Percentiles rank a stretch among this genome's conserved stretches.
phyloP scores from a whole-genome alignment of 805 yeast species.

The Kregervanrija pseudodelftensis region DNA sequence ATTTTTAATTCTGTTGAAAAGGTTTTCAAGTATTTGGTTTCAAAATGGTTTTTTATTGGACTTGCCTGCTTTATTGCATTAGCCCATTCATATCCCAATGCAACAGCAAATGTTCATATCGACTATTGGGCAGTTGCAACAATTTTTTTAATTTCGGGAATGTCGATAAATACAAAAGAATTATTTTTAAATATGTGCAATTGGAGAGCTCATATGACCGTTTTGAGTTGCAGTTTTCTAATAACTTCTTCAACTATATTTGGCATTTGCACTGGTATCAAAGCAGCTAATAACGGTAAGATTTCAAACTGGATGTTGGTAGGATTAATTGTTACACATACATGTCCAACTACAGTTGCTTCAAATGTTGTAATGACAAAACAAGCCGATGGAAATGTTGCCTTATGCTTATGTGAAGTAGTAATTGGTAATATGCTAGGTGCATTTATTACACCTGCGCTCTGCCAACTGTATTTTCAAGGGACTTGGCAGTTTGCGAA shows the following conservation, averaged over 20 bases:
- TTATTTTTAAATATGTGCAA: constrained; percentile 56
- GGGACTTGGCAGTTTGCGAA: constrained; percentile 71
- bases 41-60: constrained; percentile 70
- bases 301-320: constrained; percentile 73
- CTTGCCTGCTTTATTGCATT: constrained; percentile 67
- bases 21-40: constrained; percentile 4
- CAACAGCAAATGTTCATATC: constrained; percentile 80
- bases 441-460: constrained; percentile 81
- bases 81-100: constrained; percentile 70
- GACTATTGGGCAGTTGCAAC: constrained; percentile 84
- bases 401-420: constrained; percentile 72
- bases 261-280: constrained; percentile 66
- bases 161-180: constrained; percentile 63
- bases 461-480: constrained; percentile 60
- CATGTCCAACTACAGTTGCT: constrained; percentile 88
- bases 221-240: constrained; percentile 60
- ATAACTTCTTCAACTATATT: constrained; percentile 44
- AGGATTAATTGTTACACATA: constrained; percentile 75
- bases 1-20: constrained; percentile 1
- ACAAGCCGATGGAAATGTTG: constrained; percentile 75
- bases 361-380: constrained; percentile 91
- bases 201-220: constrained; percentile 80
- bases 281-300: constrained; percentile 44
- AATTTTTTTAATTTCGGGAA: constrained; percentile 75
- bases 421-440: constrained; percentile 80